Evolutionary conservation across 2,329 filamentous ascomycete genomes (phyloP), one percentile per base, ranked within the genome.

Genomic region (Cladosporium sp.): DNA sequence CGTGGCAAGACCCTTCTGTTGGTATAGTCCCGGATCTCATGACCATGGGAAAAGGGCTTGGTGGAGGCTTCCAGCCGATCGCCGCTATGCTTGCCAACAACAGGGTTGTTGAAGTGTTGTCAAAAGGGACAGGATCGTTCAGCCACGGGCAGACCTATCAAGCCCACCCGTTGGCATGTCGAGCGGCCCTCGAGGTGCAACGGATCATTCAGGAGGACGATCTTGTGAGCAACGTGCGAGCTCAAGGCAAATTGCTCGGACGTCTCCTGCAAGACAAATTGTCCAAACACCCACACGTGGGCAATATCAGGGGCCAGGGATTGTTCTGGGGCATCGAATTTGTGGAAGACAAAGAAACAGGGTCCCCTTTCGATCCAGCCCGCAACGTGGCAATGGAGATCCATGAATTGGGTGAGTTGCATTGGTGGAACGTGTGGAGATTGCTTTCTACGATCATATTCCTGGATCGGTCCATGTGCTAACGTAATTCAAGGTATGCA

Each of bases 1-100:
- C 81, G 1, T 87, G 81, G 77, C 74, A 85, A 58, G 74, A 81
- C 44, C 64, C 66, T 9, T 55, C 63, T 6, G 77, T 83, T 28
- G 75, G 69, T 0, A 71, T 80, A 4, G 73, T 75, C 1, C 85
- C 85, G 0, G 85, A 88, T 60, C 75, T 89, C 4, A 77, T 85
- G 64, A 81, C 82, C 0, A 70, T 86, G 9, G 85, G 82, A 0
- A 88, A 89, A 64, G 82, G 80, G 0, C 72, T 88, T 0, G 82
- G 79, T 0, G 84, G 77, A 14, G 85, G 85, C 0, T 86, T 82
- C 56, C 74, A 75, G 38, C 77, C 83, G 0, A 73, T 86, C 8
- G 81, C 84, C 0, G 84, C 75, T 0, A 71, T 86, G 18, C 70
- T 88, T 1, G 72, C 82, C 1, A 75, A 75, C 16, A 61, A 70